phyloP scores from a whole-genome alignment of 73 alveolate species.

The Uronychia binucleata region DNA sequence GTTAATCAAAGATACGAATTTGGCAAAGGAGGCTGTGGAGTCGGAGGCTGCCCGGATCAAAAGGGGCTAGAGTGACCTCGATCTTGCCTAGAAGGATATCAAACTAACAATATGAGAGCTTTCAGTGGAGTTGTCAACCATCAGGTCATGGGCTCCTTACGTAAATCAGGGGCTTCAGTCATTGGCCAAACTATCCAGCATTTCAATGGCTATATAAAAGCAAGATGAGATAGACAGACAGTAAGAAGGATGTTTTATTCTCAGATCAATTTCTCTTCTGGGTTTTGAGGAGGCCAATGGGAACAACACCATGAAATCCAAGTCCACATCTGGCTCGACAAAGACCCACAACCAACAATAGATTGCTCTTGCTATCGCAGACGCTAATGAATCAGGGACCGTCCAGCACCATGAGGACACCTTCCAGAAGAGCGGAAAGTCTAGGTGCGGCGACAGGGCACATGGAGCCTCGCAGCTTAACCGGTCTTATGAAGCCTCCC shows the following conservation, averaged over 20 bases:
- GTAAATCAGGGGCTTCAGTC: too few species aligned
- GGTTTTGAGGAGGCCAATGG: not conserved
- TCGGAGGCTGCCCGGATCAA: not conserved
- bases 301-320: not conserved
- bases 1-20: not conserved
- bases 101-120: too few species aligned
- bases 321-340: not conserved
- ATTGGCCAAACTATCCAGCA: too few species aligned
- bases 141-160: too few species aligned
- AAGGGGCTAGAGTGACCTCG: not conserved
- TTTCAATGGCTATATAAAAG: not conserved
- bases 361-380: too few species aligned
- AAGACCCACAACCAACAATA: not conserved
- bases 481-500: not conserved
- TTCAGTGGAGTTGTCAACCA: too few species aligned
- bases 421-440: not conserved
- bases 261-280: not conserved
- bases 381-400: too few species aligned
- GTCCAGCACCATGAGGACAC: too few species aligned
- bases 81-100: not conserved
- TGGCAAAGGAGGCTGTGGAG: not conserved
- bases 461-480: too few species aligned
- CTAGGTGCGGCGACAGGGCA: not conserved
- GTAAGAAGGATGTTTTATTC: not conserved
- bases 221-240: not conserved